Evolutionary conservation across 2,329 filamentous ascomycete genomes (phyloP).

Genomic region (Pleurostoma richardsiae): DNA sequence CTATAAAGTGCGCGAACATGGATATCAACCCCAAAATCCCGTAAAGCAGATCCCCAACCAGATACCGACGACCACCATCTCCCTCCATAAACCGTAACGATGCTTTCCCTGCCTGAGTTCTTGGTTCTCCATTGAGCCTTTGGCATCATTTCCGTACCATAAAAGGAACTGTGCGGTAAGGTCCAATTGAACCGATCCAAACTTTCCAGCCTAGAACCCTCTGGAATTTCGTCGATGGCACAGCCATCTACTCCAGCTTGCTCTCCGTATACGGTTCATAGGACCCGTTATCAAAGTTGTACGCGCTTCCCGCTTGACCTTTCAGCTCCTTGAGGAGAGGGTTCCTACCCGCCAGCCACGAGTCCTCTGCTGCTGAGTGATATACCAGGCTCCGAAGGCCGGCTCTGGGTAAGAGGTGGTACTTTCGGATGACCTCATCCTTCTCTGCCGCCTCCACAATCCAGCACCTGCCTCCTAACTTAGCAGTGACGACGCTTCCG

Average conservation of each 20-base stretch:
- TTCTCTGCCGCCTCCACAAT: conserved; percentile 9
- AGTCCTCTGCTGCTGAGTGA: conserved; percentile 4
- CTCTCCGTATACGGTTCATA: conserved; percentile 14
- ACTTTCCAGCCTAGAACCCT: neutral
- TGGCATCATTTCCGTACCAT: no score
- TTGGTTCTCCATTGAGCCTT: no score
- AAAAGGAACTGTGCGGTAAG: no score
- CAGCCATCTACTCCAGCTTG: neutral
- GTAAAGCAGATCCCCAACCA: no score
- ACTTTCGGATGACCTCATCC: conserved; percentile 8
- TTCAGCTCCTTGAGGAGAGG: conserved; percentile 11
- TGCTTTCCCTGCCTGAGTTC: no score
- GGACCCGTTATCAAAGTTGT: conserved; percentile 12
- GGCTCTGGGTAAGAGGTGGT: conserved; percentile 17
- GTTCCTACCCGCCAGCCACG: conserved; percentile 15
- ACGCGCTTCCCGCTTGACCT: conserved; percentile 10
- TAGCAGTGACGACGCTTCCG: conserved; percentile 66
- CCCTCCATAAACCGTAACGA: no score
- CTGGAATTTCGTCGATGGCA: neutral
- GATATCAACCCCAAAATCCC: no score
- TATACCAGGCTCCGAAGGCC: conserved; percentile 20
- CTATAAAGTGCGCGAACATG: no score
- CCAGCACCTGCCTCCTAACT: conserved; percentile 57
- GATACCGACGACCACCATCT: no score
- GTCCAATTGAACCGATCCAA: no score